Base-by-base conservation (phyloP, 2,329 filamentous ascomycete species). In the Talaromyces sp. region DNA sequence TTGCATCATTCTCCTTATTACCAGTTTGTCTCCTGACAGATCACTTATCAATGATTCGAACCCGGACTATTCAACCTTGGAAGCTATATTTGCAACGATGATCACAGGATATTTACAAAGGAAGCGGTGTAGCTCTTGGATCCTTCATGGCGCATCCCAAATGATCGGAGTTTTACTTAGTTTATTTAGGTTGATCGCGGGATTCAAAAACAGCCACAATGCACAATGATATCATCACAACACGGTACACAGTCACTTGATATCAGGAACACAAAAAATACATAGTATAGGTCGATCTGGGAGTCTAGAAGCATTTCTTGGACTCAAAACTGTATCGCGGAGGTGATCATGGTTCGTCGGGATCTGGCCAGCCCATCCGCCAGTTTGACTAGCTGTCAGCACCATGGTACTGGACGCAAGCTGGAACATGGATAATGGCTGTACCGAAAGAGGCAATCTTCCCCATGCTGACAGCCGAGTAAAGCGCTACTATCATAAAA, bases 191-290 rank as follows among this genome's bases (percentile, higher is more conserved):
- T 54, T 56, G 11, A 22, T 25, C n/a, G 52, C 52, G 33, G 52
- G 33, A 37, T 56, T 56, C 52, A 56, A 25, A 56, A 22, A 37
- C n/a, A 59, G 56, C 56, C 56, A 45, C 56, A 59, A 59, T 59
- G 37, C 56, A 19, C 56, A 31, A 59, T 31, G 56, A 43, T 43
- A 58, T 58, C 37, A 59, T 43, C 22, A 19, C 56, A 19, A 43
- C 37, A 33, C 3, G 13, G 39, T 15, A 41, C 39, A 41, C 27
- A 33, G 37, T 59, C 56, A 59, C 27, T 31, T 45, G 56, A 59
- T 45, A 45, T 22, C 13, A 43, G 11, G 13, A 43, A 41, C 19
- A 17, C 9, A 13, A 13, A 8, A 49, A 52, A 39, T 22, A 22
- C 13, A 10, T 37, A 4, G 6, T 2, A 35, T 35, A 35, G 9